Percentiles rank a stretch among this genome's conserved stretches.
phyloP scores from a whole-genome alignment of 768 basidiomycete species.

The Pluteus cervinus region DNA sequence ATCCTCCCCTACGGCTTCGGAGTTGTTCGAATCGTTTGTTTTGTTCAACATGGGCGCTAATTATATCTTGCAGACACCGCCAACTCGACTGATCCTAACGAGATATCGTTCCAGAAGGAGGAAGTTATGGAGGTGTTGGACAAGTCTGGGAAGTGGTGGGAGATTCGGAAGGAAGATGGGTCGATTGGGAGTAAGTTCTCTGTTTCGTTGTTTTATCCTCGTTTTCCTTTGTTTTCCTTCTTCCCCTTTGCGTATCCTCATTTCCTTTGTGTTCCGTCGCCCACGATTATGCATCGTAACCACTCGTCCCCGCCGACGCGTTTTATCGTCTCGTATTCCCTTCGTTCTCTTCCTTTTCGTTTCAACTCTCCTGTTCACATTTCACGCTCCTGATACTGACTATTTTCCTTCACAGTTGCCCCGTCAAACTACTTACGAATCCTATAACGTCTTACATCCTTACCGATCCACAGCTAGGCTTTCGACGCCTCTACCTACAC shows the following conservation, averaged over 20 bases:
- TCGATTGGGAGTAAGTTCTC: slow-evolving; percentile 53
- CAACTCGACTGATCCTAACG: slow-evolving; percentile 74
- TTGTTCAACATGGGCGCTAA: too few species aligned
- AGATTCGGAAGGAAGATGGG: slow-evolving; percentile 63
- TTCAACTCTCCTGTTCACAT: too few species aligned
- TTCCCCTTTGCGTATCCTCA: not conserved
- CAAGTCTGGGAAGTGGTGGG: slow-evolving; percentile 83
- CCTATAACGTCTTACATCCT: too few species aligned
- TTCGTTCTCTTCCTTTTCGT: too few species aligned
- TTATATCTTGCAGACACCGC: slow-evolving; percentile 79
- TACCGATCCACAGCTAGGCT: too few species aligned
- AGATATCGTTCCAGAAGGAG: slow-evolving; percentile 80
- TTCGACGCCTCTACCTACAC: too few species aligned
- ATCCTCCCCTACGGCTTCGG: slow-evolving; percentile 6
- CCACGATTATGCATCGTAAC: too few species aligned
- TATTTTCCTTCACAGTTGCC: slow-evolving; percentile 19
- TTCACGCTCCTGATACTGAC: too few species aligned
- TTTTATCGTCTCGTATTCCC: too few species aligned
- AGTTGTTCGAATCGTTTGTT: slow-evolving; percentile 1
- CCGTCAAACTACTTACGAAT: slow-evolving; percentile 36
- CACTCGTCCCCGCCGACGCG: too few species aligned
- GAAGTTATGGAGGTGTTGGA: slow-evolving; percentile 81
- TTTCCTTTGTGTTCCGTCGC: too few species aligned
- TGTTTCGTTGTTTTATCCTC: slow-evolving; percentile 3
- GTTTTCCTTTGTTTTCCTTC: slow-evolving; percentile 2